These are phyloP conservation scores for Dacryopinax primogenitus DNA, from an alignment of 768 basidiomycete genomes.

Conservation along the genomic window DNA sequence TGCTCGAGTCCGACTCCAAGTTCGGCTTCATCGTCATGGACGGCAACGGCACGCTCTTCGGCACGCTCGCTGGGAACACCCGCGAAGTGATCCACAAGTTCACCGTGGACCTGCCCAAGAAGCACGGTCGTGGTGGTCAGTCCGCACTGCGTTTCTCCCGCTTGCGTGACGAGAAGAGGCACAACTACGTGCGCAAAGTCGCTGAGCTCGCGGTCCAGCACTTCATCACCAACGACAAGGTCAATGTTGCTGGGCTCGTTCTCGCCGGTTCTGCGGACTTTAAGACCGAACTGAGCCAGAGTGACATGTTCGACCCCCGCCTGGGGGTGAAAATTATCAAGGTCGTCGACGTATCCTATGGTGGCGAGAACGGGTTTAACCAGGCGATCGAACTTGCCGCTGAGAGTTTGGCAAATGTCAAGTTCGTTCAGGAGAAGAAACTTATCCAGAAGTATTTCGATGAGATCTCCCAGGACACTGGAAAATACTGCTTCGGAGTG, in stretches of 20 bases:
- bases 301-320: conserved; percentile 89
- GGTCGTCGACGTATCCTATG: conserved; percentile 96
- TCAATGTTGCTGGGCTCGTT: conserved; percentile 92
- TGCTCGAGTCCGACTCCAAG: conserved; percentile 91
- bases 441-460: conserved; percentile 98
- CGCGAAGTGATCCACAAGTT: conserved; percentile 97
- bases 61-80: conserved; percentile 89
- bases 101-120: conserved; percentile 97
- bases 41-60: conserved; percentile 93
- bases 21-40: conserved; percentile 99
- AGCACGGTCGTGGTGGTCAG: conserved; percentile 99
- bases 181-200: conserved; percentile 99
- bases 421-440: conserved; percentile 97
- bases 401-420: conserved; percentile 93
- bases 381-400: conserved; percentile 98
- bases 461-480: conserved; percentile 95
- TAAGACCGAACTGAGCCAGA: conserved; percentile 93
- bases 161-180: conserved; percentile 95
- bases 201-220: conserved; percentile 95
- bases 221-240: conserved; percentile 95
- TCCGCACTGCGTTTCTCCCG: conserved; percentile 99
- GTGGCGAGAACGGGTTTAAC: conserved; percentile 98
- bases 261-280: conserved; percentile 96
- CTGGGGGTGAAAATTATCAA: conserved; percentile 89
- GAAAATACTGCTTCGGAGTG: conserved; percentile 93